These are phyloP conservation scores for Populus davidiana DNA, from an alignment of 345 rosid species.

Conservation along the genomic window DNA sequence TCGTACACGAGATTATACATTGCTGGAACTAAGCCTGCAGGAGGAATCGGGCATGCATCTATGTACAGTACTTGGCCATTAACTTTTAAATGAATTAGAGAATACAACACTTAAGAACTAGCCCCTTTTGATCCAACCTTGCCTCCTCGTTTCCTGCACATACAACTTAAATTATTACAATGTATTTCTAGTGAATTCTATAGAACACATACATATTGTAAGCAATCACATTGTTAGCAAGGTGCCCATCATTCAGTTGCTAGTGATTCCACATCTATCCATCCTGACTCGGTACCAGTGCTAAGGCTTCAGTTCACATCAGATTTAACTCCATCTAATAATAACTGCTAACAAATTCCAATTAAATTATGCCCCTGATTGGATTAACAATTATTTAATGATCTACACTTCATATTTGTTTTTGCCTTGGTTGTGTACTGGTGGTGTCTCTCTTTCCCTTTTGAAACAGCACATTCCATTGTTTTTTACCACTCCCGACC, in stretches of 20 bases:
- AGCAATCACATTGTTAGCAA: background rate
- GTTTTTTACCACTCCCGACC: background rate
- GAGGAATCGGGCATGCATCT: constrained; percentile 21
- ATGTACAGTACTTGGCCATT: constrained; percentile 34
- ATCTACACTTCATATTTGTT: background rate
- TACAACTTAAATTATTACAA: background rate
- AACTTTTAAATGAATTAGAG: constrained; percentile 36
- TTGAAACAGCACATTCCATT: background rate
- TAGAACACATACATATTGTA: background rate
- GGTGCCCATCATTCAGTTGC: background rate
- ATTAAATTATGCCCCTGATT: background rate
- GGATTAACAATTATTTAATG: background rate
- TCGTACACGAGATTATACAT: constrained; percentile 17
- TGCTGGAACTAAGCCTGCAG: constrained; percentile 23
- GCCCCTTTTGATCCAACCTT: constrained; percentile 78
- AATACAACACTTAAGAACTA: constrained; percentile 70
- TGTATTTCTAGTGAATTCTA: background rate
- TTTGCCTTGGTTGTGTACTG: background rate
- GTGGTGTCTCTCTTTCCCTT: background rate
- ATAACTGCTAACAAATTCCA: background rate
- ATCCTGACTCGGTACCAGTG: background rate
- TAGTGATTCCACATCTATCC: background rate
- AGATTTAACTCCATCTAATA: background rate
- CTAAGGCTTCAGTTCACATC: background rate
- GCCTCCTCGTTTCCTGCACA: constrained; percentile 83